Percentiles rank a stretch among this genome's conserved stretches.
Evolutionary conservation across 306 rosid genomes (phyloP).

Genomic region (Calophaca sinica): DNA sequence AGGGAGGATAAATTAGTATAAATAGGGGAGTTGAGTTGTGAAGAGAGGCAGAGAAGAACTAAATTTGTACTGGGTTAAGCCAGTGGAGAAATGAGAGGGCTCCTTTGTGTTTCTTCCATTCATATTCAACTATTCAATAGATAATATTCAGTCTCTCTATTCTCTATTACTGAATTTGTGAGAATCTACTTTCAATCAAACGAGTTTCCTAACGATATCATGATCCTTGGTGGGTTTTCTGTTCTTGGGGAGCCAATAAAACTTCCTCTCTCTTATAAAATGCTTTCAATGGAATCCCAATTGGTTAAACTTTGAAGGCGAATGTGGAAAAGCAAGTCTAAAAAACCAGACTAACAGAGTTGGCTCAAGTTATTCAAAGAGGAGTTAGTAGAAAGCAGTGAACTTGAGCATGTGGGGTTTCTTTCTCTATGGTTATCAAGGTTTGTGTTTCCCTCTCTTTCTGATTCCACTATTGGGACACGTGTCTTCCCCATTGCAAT

Average conservation of each 20-base stretch:
- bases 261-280: slow-evolving; percentile 21
- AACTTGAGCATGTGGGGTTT: slow-evolving; percentile 61
- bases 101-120: no score
- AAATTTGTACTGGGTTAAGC: no score
- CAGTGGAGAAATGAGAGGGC: no score
- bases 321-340: slow-evolving; percentile 4
- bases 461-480: background rate
- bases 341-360: slow-evolving; percentile 22
- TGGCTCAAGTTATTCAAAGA: slow-evolving; percentile 55
- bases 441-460: slow-evolving; percentile 38
- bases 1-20: no score
- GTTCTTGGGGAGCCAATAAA: slow-evolving; percentile 46
- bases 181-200: no score
- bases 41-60: no score
- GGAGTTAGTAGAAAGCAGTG: slow-evolving; percentile 6
- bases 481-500: slow-evolving; percentile 35
- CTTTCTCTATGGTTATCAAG: slow-evolving; percentile 55
- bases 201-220: no score
- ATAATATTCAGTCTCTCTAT: no score
- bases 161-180: slow-evolving; percentile 54
- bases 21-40: no score
- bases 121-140: no score
- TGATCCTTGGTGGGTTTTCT: slow-evolving; percentile 53
- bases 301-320: background rate
- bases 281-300: slow-evolving; percentile 26